phyloP scores from a whole-genome alignment of 176 grass and related monocot species.

The Tillandsia leiboldiana region DNA sequence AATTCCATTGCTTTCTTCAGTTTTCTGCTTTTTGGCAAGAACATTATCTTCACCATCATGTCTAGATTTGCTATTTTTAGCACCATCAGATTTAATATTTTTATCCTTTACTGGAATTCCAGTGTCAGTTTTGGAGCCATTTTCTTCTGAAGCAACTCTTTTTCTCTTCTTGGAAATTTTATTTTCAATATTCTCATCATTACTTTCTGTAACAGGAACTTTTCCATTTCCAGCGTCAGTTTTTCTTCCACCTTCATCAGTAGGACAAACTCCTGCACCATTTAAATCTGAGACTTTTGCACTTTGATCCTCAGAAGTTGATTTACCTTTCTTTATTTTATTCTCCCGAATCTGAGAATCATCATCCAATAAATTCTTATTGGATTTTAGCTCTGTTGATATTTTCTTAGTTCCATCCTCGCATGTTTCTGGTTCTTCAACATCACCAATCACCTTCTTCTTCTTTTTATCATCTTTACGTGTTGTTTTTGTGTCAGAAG shows the following conservation, averaged over 20 bases:
- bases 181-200: conserved; percentile 28
- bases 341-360: conserved; percentile 32
- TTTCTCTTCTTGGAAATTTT: conserved; percentile 32
- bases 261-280: conserved; percentile 11
- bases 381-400: not conserved
- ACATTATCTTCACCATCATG: conserved; percentile 26
- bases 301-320: conserved; percentile 1
- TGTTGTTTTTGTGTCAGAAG: conserved; percentile 10
- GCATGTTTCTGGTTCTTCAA: conserved; percentile 12
- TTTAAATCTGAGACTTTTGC: conserved; percentile 13
- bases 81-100: conserved; percentile 23
- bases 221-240: conserved; percentile 14
- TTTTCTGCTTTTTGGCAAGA: conserved; percentile 50
- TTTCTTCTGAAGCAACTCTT: not conserved
- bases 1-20: conserved; percentile 27
- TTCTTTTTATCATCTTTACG: conserved; percentile 23
- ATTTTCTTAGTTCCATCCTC: conserved; percentile 1
- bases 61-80: conserved; percentile 21
- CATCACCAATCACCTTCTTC: conserved; percentile 1
- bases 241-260: conserved; percentile 4
- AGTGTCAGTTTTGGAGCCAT: conserved; percentile 12
- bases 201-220: conserved; percentile 15
- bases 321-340: conserved; percentile 61
- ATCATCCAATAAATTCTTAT: conserved; percentile 2
- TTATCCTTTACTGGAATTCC: conserved; percentile 23